phyloP scores from a whole-genome alignment of 2,329 filamentous ascomycete genomes.

The Furcasterigmium furcatum region DNA sequence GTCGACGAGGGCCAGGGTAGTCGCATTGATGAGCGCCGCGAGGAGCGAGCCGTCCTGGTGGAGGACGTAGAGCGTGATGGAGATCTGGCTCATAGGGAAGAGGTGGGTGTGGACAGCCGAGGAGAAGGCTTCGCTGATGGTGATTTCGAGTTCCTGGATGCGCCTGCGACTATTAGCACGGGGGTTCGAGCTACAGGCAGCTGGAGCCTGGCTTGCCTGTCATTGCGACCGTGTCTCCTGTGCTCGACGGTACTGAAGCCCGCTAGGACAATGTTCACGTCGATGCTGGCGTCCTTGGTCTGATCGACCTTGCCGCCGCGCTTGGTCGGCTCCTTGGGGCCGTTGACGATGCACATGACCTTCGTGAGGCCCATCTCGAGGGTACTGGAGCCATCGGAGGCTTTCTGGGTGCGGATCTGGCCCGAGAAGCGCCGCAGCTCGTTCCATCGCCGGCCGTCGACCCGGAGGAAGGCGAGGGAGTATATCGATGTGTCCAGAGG shows the following conservation, averaged over 20 bases:
- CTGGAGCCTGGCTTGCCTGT: conserved; percentile 74
- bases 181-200: no score
- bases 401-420: conserved; percentile 87
- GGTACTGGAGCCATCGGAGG: conserved; percentile 89
- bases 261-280: conserved; percentile 79
- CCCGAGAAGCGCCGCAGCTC: conserved; percentile 86
- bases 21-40: conserved; percentile 85
- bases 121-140: conserved; percentile 73
- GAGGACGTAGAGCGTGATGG: conserved; percentile 80
- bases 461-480: conserved; percentile 76
- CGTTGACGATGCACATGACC: conserved; percentile 87
- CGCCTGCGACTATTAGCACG: conserved; percentile 54
- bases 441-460: conserved; percentile 91
- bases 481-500: conserved; percentile 94
- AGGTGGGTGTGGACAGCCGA: conserved; percentile 79
- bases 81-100: conserved; percentile 84
- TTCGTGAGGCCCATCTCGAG: conserved; percentile 98
- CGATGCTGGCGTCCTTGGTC: conserved; percentile 60
- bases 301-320: conserved; percentile 22
- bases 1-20: conserved; percentile 87
- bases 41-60: conserved; percentile 88
- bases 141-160: conserved; percentile 75
- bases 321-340: conserved; percentile 66
- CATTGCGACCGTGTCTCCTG: conserved; percentile 69
- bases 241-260: conserved; percentile 87